Percentiles rank a stretch among this genome's conserved stretches.
Conservation (phyloP, 371 early-diverging fungal genomes). For the Mortierella sp. region DNA sequence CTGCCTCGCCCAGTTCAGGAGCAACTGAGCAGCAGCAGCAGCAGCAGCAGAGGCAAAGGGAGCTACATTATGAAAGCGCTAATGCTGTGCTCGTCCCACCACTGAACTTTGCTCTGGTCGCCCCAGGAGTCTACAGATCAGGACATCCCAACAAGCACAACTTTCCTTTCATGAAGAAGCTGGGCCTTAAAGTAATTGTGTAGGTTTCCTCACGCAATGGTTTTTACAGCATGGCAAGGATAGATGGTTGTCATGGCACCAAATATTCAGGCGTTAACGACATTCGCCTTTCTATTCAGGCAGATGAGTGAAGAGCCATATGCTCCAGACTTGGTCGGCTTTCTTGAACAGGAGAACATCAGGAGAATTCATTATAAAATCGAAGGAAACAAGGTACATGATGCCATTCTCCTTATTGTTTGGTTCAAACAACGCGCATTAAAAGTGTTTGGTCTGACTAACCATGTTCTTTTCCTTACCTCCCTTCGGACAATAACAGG, state of each 20-base stretch:
- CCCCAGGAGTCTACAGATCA: slow-evolving; percentile 88
- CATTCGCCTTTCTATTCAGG: slow-evolving; percentile 44
- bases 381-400: slow-evolving; percentile 85
- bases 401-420: no score
- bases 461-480: not conserved
- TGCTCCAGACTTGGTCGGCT: slow-evolving; percentile 82
- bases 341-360: slow-evolving; percentile 80
- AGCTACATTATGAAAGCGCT: slow-evolving; percentile 53
- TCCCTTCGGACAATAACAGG: slow-evolving; percentile 59
- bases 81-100: slow-evolving; percentile 82
- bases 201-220: slow-evolving; percentile 43
- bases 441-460: not conserved
- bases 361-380: slow-evolving; percentile 83
- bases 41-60: slow-evolving; percentile 45
- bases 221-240: not conserved
- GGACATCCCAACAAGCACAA: slow-evolving; percentile 90
- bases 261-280: not conserved
- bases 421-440: not conserved
- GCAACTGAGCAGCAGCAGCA: slow-evolving; percentile 9
- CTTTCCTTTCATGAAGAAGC: slow-evolving; percentile 83
- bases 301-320: slow-evolving; percentile 88
- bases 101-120: slow-evolving; percentile 91
- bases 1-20: slow-evolving; percentile 16
- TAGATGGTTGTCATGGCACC: not conserved
- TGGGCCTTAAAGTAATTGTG: slow-evolving; percentile 84